Base-by-base conservation (phyloP, 345 rosid species). In the Hypericum androsaemum region DNA sequence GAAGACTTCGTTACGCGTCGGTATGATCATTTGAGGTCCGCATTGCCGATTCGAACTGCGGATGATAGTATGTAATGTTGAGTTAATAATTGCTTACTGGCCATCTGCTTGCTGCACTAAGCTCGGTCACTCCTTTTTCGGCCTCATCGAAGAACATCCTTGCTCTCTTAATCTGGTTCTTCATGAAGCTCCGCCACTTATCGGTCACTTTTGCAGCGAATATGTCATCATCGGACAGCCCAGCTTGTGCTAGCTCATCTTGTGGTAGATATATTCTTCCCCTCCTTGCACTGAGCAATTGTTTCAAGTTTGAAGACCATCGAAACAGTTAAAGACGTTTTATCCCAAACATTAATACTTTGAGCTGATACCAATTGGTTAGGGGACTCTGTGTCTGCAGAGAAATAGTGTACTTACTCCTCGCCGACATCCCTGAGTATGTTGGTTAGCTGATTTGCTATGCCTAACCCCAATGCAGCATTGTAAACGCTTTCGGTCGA, bases 341-440 rank as follows among this genome's bases (percentile, higher is more conserved):
- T n/a, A n/a, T n/a, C n/a, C n/a, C n/a, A n/a, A n/a, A n/a, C n/a
- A n/a, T n/a, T n/a, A n/a, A n/a, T n/a, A n/a, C n/a, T n/a, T n/a
- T n/a, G n/a, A n/a, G n/a, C n/a, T n/a, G n/a, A n/a, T n/a, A n/a
- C n/a, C n/a, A n/a, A n/a, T n/a, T n/a, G n/a, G n/a, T n/a, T n/a
- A n/a, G n/a, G n/a, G n/a, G n/a, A n/a, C n/a, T n/a, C n/a, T n/a
- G n/a, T n/a, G 0, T 54, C 10, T 14, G 61, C 39, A 22, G 7
- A 10, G 36, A 15, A 39, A 49, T 12, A 32, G 40, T n/a, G n/a
- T n/a, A 50, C 82, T 70, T 68, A 77, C 79, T 77, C 82, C 71
- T 77, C 82, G 5, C 82, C 82, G 37, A 77, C 82, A 50, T 77
- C 82, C 56, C 82, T 57, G 52, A 77, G 79, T 53, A 77, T 77